Evolutionary conservation across 2,329 filamentous ascomycete genomes (phyloP), one percentile per base, ranked within the genome.

Genomic region (Fusarium buharicum): DNA sequence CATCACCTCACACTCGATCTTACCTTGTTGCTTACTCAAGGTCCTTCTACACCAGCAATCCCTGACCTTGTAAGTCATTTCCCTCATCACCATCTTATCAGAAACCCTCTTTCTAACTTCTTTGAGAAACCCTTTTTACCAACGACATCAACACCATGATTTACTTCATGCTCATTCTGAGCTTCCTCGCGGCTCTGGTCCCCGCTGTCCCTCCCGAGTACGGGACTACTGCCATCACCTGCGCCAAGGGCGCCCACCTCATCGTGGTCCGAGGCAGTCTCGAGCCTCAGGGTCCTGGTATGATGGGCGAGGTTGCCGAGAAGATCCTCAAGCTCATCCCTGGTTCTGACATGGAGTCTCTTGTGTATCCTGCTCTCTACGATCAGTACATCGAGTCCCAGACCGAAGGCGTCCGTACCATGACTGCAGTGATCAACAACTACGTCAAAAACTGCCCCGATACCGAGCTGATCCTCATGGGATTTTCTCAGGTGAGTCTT

Each of bases 351-450:
- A 60, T 70, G 20, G 62, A 61, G 6, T 48, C 64, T 0, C 49
- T 70, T 0, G 55, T 56, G 0, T 70, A 70, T 8, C 68, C 68
- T 14, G 68, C 68, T 1, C 22, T 65, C 0, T 58, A 62, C 1
- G 44, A 63, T 0, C 54, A 59, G 4, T 70, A 70, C 3, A 27
- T 67, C 1, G 33, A 55, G 6, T 70, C 68, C 0, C 64, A 70
- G 41, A 64, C 68, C 0, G 14, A 43, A 3, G 68, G 68, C 0
- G 64, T 70, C 0, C 30, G 44, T 0, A 50, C 40, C 6, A 43
- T 70, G 51, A 57, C n/a, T 2, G 30, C 47, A 0, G 18, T 68
- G 0, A 37, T 70, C 8, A 30, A 36, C 11, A 34, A 50, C 17
- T 70, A 62, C 4, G 58, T 43, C 0, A 39, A 55, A 20, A 45